Conservation (phyloP, 163 green algal species). For the Picocystis sp. region DNA sequence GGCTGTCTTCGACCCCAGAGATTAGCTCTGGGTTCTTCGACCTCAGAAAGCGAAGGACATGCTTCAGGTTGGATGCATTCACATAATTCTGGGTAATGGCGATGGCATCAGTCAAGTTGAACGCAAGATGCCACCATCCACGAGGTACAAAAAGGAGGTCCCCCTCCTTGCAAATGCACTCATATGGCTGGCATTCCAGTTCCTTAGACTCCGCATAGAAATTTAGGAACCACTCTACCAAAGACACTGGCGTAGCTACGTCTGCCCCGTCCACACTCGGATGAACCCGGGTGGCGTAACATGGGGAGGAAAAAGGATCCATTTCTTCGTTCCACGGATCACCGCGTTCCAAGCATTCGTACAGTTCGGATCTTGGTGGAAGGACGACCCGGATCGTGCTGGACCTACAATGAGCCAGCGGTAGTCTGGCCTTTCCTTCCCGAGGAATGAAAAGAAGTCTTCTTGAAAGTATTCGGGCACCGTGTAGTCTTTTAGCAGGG, state of each 20-base stretch:
- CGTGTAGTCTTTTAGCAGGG: conserved; percentile 37
- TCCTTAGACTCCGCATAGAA: conserved; percentile 65
- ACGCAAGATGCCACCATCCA: conserved; percentile 74
- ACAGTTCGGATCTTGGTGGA: conserved; percentile 81
- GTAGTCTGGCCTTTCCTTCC: conserved; percentile 68
- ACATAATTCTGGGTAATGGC: conserved; percentile 85
- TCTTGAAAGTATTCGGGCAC: conserved; percentile 58
- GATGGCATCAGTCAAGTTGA: conserved; percentile 80
- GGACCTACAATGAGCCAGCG: conserved; percentile 89
- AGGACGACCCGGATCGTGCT: conserved; percentile 50
- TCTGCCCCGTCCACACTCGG: conserved; percentile 65
- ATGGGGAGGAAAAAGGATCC: conserved; percentile 74
- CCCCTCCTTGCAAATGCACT: conserved; percentile 55
- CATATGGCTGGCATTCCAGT: conserved; percentile 36
- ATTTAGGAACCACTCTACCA: conserved; percentile 79
- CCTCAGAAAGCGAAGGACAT: conserved; percentile 44
- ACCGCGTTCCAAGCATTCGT: conserved; percentile 91
- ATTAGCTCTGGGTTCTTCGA: conserved; percentile 41
- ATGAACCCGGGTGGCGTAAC: conserved; percentile 54
- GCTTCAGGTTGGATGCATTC: conserved; percentile 36
- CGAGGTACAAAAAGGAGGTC: conserved; percentile 87
- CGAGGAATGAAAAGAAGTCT: conserved; percentile 63
- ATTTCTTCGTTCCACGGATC: conserved; percentile 70
- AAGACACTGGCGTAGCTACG: conserved; percentile 65
- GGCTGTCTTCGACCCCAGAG: conserved; percentile 28